phyloP scores from a whole-genome alignment of 768 basidiomycete genomes.

The Leccinum truebloodii region DNA sequence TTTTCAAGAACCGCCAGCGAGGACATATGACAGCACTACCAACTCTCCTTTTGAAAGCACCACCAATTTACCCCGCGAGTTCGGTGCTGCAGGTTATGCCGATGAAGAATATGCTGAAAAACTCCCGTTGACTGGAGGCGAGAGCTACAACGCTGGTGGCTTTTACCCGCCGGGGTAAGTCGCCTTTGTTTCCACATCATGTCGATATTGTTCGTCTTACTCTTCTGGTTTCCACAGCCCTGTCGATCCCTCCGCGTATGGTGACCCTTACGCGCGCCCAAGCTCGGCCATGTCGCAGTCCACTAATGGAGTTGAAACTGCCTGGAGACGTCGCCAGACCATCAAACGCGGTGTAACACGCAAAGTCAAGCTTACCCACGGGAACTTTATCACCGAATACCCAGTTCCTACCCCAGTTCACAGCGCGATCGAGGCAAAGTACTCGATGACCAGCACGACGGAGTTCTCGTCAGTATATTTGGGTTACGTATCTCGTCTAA shows the following conservation, averaged over 20 bases:
- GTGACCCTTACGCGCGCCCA: constrained; percentile 66
- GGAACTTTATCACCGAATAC: constrained; percentile 91
- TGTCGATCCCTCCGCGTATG: constrained; percentile 59
- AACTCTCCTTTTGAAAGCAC: constrained; percentile 59
- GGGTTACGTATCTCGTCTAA: neutral
- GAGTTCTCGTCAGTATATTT: constrained; percentile 80
- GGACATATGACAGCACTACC: constrained; percentile 41
- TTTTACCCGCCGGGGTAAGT: constrained; percentile 79
- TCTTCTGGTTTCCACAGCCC: constrained; percentile 34
- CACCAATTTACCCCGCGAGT: constrained; percentile 54
- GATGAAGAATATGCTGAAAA: constrained; percentile 80
- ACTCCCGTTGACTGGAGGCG: constrained; percentile 65
- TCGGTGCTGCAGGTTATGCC: constrained; percentile 45
- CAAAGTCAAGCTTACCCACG: constrained; percentile 90
- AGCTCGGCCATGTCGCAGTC: constrained; percentile 53
- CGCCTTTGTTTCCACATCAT: neutral
- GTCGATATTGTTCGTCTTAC: constrained; percentile 1
- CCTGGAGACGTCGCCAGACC: constrained; percentile 79
- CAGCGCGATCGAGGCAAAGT: constrained; percentile 82
- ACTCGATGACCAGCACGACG: constrained; percentile 66
- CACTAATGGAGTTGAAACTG: constrained; percentile 58
- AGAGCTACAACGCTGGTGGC: constrained; percentile 52
- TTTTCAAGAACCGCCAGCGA: constrained; percentile 55
- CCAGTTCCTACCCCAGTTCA: constrained; percentile 81
- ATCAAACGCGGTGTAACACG: constrained; percentile 93